Evolutionary conservation across 2,329 filamentous ascomycete species (phyloP), one percentile per base, ranked within the genome.

Genomic region (Pseudopithomyces chartarum): DNA sequence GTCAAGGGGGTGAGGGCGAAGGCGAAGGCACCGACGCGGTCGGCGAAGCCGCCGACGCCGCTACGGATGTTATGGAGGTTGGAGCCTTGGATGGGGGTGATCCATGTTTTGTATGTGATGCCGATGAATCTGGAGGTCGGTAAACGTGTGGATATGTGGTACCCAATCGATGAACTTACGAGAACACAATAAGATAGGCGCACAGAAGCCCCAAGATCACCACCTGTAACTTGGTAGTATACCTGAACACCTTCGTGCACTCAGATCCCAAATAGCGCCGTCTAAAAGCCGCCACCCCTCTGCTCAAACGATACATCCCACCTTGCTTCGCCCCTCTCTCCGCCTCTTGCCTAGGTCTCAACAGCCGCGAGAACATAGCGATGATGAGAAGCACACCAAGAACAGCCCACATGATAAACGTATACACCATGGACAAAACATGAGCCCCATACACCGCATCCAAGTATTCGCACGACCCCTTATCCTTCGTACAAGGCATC

Each of bases 1-100:
- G 87, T 87, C 0, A 92, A 79, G 0, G 90, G 90, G 0, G 89
- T 91, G 10, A 92, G 80, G 0, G 89, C 90, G 64, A 90, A 92
- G 1, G 90, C 89, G 0, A 92, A 73, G 2, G 87, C 82, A 7
- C 90, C 90, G 3, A 92, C 70, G 15, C 90, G 84, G 69, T 92
- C 86, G 0, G 86, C 80, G 79, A 85, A 92, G 0, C 87, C 85
- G 0, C 89, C 89, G 0, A 92, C 77, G 3, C 83, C 82, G 4
- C 82, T 85, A 7, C 90, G 84, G 0, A 83, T 90, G 71, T 89
- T 90, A 75, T 84, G 81, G 0, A 86, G 68, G 32, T 79, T 79
- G 0, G 81, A 80, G 20, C 51, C 49, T 13, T 79, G 79, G 68
- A 91, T 83, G 0, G 90, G 90, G 0, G 88, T 91, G 8, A 89